phyloP scores from a whole-genome alignment of 768 basidiomycete genomes.

The Candolleomyces eurysporus region DNA sequence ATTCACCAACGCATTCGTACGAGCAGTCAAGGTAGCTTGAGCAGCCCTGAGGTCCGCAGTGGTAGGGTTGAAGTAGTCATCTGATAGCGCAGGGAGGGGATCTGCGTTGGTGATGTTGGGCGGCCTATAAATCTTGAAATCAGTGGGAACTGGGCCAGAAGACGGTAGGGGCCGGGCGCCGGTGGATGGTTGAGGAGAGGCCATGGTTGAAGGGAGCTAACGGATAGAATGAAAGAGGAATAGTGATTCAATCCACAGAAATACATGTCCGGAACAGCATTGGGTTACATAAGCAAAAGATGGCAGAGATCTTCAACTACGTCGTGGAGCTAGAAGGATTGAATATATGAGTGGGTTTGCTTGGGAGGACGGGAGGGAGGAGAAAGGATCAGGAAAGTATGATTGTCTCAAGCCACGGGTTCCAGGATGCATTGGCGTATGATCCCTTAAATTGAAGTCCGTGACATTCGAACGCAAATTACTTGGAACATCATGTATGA shows the following conservation, averaged over 20 bases:
- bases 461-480: conserved; percentile 87
- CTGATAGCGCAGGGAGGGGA: conserved; percentile 64
- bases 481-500: conserved; percentile 58
- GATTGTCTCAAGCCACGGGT: conserved; percentile 69
- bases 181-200: neutral
- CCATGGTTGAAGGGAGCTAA: neutral
- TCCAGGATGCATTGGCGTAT: conserved; percentile 76
- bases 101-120: conserved; percentile 22
- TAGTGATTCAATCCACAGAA: neutral
- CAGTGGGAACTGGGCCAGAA: neutral
- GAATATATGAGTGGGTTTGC: neutral
- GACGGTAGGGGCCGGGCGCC: neutral
- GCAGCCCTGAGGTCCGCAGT: conserved; percentile 66
- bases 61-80: conserved; percentile 74
- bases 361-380: neutral
- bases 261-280: neutral
- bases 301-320: neutral
- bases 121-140: conserved; percentile 10
- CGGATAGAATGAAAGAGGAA: neutral
- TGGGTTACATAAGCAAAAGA: conserved; percentile 9
- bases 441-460: conserved; percentile 61
- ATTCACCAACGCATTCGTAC: conserved; percentile 60
- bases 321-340: neutral
- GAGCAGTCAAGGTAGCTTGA: conserved; percentile 59
- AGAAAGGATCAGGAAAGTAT: conserved; percentile 42